A percentile compares a stretch with the other conserved stretches of the same genome.
Conservation (phyloP, 2,329 filamentous ascomycete species). For the Scedosporium dehoogii region DNA sequence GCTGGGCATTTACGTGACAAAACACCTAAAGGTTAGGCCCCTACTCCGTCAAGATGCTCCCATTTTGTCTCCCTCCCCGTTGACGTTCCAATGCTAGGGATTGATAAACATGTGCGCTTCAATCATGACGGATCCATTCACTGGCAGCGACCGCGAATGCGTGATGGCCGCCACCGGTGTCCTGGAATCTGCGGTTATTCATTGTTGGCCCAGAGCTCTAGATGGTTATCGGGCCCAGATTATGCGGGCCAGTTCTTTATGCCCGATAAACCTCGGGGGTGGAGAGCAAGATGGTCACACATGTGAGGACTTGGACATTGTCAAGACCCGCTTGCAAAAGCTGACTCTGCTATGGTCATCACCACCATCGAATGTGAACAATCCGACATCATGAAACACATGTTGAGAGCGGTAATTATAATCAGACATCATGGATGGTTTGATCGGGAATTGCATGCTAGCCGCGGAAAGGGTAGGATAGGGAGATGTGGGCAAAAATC, state of each 20-base stretch:
- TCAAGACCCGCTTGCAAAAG: neutral
- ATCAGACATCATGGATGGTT: no score
- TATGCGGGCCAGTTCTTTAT: conserved; percentile 49
- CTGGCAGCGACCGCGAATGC: conserved; percentile 40
- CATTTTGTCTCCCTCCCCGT: conserved; percentile 1
- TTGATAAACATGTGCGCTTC: conserved; percentile 57
- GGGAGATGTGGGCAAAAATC: neutral
- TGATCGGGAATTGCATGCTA: neutral
- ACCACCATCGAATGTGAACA: neutral
- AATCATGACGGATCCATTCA: conserved; percentile 61
- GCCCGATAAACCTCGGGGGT: conserved; percentile 45
- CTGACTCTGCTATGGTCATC: neutral
- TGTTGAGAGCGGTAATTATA: no score
- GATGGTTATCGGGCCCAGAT: conserved; percentile 23
- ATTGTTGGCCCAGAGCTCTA: conserved; percentile 63
- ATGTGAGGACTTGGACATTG: neutral
- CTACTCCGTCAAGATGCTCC: neutral
- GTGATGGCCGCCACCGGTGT: conserved; percentile 42
- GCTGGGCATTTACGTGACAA: conserved; percentile 53
- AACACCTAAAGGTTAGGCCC: conserved; percentile 51
- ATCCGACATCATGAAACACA: no score
- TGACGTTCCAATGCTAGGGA: conserved; percentile 30
- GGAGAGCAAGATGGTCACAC: neutral
- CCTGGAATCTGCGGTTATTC: conserved; percentile 47
- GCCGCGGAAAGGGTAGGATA: conserved; percentile 5